These are phyloP conservation scores for Erodium moschatum DNA, from an alignment of 441 rosid species.

Conservation along the genomic window DNA sequence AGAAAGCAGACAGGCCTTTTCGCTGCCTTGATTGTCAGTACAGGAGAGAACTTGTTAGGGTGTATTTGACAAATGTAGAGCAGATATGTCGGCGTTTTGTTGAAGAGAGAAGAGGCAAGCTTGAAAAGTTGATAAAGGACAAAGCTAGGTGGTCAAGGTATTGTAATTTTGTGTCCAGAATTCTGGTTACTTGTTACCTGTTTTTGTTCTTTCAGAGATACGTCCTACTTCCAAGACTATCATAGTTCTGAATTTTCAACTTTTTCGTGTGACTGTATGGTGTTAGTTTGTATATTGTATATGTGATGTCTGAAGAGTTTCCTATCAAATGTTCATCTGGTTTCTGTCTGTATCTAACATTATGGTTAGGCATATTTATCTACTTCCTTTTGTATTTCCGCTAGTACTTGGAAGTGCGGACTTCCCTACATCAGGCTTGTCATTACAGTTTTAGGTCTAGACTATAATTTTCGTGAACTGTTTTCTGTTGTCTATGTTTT, in stretches of 20 bases:
- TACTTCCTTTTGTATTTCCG: not conserved
- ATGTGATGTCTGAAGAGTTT: not conserved
- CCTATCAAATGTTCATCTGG: not conserved
- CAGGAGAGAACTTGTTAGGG: constrained; percentile 95
- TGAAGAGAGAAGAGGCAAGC: constrained; percentile 80
- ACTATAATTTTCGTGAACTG: not conserved
- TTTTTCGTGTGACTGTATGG: not conserved
- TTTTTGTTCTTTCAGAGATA: not conserved
- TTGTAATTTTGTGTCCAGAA: constrained; percentile 7
- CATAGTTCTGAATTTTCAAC: not conserved
- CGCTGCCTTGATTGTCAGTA: constrained; percentile 89
- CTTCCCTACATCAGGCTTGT: not conserved
- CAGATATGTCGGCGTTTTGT: constrained; percentile 76
- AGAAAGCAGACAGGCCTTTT: constrained; percentile 83
- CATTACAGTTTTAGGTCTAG: not conserved
- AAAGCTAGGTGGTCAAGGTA: constrained; percentile 93
- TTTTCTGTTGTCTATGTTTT: not conserved
- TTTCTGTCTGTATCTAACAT: not conserved
- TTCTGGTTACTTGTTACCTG: not conserved
- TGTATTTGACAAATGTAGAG: constrained; percentile 81
- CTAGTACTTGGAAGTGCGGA: not conserved
- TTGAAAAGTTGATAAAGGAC: constrained; percentile 68
- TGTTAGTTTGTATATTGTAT: not conserved
- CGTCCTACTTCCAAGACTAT: not conserved
- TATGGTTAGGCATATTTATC: not conserved